Percentiles rank a stretch among this genome's conserved stretches.
Conservation (phyloP, 2,329 filamentous ascomycete species). For the Trichophaea hybrida region DNA sequence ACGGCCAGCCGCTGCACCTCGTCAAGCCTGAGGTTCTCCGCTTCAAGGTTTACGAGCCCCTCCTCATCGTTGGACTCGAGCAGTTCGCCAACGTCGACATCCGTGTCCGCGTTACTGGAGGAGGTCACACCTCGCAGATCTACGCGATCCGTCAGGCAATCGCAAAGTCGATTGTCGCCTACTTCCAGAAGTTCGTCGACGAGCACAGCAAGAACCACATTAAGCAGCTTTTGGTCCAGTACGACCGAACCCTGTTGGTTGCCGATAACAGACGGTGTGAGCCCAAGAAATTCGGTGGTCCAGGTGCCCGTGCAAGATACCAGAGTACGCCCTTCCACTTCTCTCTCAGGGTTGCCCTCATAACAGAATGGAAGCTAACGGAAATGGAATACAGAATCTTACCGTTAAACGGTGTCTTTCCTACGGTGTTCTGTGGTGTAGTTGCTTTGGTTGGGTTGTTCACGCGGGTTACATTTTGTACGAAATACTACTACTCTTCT, state of each 20-base stretch:
- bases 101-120: slow-evolving; percentile 86
- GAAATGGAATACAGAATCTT: slow-evolving; percentile 16
- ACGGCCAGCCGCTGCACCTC: slow-evolving; percentile 86
- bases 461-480: no score
- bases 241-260: slow-evolving; percentile 93
- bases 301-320: slow-evolving; percentile 88
- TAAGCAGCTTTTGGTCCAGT: slow-evolving; percentile 91
- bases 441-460: no score
- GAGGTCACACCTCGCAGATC: slow-evolving; percentile 94
- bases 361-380: neutral
- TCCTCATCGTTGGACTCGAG: slow-evolving; percentile 92
- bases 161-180: slow-evolving; percentile 90
- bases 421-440: no score
- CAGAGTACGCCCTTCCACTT: slow-evolving; percentile 36
- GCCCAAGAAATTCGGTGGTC: slow-evolving; percentile 96
- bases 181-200: slow-evolving; percentile 99
- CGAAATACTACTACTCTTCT: no score
- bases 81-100: slow-evolving; percentile 97
- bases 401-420: slow-evolving; percentile 18
- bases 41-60: slow-evolving; percentile 99
- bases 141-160: slow-evolving; percentile 99
- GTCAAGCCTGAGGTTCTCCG: slow-evolving; percentile 93
- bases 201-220: slow-evolving; percentile 99
- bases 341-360: neutral
- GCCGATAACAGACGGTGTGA: slow-evolving; percentile 98